phyloP scores from a whole-genome alignment of 805 yeast genomes.

The Candida gorgasii region DNA sequence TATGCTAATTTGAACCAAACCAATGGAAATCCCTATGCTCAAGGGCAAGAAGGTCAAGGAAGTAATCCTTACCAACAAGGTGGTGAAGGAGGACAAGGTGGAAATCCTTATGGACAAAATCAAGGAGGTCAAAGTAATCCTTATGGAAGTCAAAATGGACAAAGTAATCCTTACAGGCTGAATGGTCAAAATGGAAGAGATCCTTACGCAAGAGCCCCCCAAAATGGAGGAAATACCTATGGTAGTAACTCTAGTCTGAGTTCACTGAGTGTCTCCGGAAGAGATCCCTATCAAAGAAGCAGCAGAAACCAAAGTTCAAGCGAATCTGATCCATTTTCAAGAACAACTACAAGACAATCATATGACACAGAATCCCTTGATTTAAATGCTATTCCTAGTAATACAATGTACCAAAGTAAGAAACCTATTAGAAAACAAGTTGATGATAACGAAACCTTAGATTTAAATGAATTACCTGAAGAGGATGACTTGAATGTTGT shows the following conservation, averaged over 20 bases:
- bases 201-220: not conserved
- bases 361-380: conserved; percentile 37
- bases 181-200: not conserved
- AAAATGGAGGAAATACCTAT: too few relatives aligned
- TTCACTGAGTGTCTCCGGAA: not conserved
- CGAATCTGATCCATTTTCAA: conserved; percentile 12
- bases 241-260: too few relatives aligned
- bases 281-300: conserved; percentile 6
- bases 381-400: conserved; percentile 39
- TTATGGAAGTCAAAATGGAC: not conserved
- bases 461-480: conserved; percentile 33
- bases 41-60: not conserved
- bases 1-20: conserved; percentile 31
- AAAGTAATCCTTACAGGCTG: not conserved
- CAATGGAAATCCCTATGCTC: conserved; percentile 14
- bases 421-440: conserved; percentile 23
- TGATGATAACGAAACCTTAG: conserved; percentile 28
- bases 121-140: not conserved
- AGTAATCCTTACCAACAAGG: conserved; percentile 10
- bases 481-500: conserved; percentile 43
- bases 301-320: not conserved
- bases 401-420: conserved; percentile 21
- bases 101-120: conserved; percentile 4
- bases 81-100: not conserved
- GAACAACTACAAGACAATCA: conserved; percentile 9